Evolutionary conservation across 352 stramenopile species (phyloP).

Genomic region (Phytopythium delawarense): DNA sequence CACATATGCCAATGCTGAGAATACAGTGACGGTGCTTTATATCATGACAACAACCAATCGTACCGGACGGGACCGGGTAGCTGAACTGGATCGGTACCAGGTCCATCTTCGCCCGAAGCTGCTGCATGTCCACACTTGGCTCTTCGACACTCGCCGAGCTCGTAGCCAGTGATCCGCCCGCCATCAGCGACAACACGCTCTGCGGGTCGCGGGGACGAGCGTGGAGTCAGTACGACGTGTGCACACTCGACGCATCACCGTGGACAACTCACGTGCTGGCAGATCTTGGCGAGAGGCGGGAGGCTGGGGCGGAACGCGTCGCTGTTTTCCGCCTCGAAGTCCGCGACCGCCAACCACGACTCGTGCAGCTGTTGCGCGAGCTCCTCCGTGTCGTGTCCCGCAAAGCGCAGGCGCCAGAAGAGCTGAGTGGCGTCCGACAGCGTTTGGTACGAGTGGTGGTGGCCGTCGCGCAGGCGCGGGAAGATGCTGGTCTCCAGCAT

Average conservation of each 20-base stretch:
- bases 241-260: not conserved
- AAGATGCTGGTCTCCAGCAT: constrained; percentile 79
- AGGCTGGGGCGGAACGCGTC: constrained; percentile 1
- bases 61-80: constrained; percentile 30
- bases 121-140: constrained; percentile 27
- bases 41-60: not conserved
- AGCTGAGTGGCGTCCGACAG: constrained; percentile 75
- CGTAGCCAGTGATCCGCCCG: constrained; percentile 20
- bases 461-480: constrained; percentile 29
- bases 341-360: constrained; percentile 30
- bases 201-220: constrained; percentile 6
- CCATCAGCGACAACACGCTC: constrained; percentile 57
- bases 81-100: constrained; percentile 57
- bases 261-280: constrained; percentile 40
- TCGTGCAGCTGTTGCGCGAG: constrained; percentile 57
- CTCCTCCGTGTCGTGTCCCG: constrained; percentile 47
- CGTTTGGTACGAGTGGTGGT: constrained; percentile 41
- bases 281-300: constrained; percentile 8
- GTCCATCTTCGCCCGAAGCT: constrained; percentile 36
- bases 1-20: not conserved
- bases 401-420: constrained; percentile 82
- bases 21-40: not conserved
- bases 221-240: constrained; percentile 2
- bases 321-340: not conserved
- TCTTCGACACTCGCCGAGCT: constrained; percentile 18